phyloP scores from a whole-genome alignment of 202 grass and related monocot genomes.

The Tripidium arundinaceum region DNA sequence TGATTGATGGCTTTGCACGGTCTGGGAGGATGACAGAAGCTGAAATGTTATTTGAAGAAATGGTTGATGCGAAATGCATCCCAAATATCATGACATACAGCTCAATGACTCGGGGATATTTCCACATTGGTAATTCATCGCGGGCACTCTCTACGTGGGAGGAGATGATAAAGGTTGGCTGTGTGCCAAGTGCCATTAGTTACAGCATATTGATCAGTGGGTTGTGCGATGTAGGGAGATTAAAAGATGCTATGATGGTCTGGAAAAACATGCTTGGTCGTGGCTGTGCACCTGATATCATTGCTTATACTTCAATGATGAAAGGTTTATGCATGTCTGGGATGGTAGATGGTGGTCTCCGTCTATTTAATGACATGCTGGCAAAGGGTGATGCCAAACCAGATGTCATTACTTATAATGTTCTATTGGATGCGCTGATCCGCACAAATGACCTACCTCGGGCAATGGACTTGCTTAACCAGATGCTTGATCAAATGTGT shows the following conservation, averaged over 20 bases:
- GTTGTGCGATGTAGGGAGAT: slow-evolving; percentile 62
- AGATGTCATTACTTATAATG: slow-evolving; percentile 74
- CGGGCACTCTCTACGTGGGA: slow-evolving; percentile 63
- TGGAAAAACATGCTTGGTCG: slow-evolving; percentile 82
- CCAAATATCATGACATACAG: slow-evolving; percentile 86
- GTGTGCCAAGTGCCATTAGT: slow-evolving; percentile 51
- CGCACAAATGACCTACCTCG: slow-evolving; percentile 40
- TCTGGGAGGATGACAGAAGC: slow-evolving; percentile 58
- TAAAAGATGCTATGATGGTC: slow-evolving; percentile 92
- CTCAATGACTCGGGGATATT: slow-evolving; percentile 69
- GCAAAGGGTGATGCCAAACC: slow-evolving; percentile 49
- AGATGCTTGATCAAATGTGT: slow-evolving; percentile 78
- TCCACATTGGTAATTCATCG: slow-evolving; percentile 45
- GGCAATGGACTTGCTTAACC: slow-evolving; percentile 61
- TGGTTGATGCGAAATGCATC: slow-evolving; percentile 47
- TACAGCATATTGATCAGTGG: slow-evolving; percentile 87
- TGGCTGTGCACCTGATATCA: slow-evolving; percentile 61
- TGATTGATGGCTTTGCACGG: slow-evolving; percentile 63
- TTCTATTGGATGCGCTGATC: slow-evolving; percentile 59
- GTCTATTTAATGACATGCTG: slow-evolving; percentile 73
- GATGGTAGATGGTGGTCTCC: slow-evolving; percentile 72
- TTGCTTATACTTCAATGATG: slow-evolving; percentile 93
- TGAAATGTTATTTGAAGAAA: slow-evolving; percentile 54
- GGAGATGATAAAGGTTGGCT: slow-evolving; percentile 54
- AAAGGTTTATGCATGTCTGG: slow-evolving; percentile 69